phyloP scores from a whole-genome alignment of 768 basidiomycete genomes.

The Russula abietina region DNA sequence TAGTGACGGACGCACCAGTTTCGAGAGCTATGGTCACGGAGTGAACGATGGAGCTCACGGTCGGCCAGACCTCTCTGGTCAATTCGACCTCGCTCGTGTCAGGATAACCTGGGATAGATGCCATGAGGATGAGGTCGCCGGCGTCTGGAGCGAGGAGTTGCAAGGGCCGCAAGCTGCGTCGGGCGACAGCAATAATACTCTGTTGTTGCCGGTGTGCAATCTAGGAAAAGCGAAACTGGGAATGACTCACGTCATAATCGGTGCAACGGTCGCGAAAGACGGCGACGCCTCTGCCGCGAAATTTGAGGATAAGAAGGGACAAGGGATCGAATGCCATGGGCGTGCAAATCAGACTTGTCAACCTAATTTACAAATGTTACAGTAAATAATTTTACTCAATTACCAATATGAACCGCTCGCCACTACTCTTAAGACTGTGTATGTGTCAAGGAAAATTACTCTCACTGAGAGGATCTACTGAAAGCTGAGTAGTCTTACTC shows the following conservation, averaged over 20 bases:
- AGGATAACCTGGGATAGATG: background rate
- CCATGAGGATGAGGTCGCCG: background rate
- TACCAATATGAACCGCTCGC: too few species aligned
- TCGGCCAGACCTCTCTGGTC: background rate
- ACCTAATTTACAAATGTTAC: too few species aligned
- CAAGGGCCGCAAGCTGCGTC: background rate
- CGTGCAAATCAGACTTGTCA: too few species aligned
- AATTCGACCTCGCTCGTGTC: constrained; percentile 1
- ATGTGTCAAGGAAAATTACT: too few species aligned
- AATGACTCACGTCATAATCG: background rate
- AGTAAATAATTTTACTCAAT: too few species aligned
- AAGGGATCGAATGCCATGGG: background rate
- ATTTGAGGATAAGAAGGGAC: constrained; percentile 3
- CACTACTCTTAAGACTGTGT: too few species aligned
- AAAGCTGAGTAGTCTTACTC: too few species aligned
- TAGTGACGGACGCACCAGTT: background rate
- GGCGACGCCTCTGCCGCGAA: constrained; percentile 3
- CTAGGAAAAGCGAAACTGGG: background rate
- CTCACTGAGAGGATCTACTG: too few species aligned
- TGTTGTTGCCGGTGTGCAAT: background rate
- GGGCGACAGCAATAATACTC: constrained; percentile 1
- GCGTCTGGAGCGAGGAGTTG: background rate
- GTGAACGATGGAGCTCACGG: background rate
- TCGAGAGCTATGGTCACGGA: constrained; percentile 3
- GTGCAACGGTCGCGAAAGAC: background rate